Base-by-base conservation (phyloP, 768 basidiomycete genomes). In the Rubroboletus pulcherrimus region DNA sequence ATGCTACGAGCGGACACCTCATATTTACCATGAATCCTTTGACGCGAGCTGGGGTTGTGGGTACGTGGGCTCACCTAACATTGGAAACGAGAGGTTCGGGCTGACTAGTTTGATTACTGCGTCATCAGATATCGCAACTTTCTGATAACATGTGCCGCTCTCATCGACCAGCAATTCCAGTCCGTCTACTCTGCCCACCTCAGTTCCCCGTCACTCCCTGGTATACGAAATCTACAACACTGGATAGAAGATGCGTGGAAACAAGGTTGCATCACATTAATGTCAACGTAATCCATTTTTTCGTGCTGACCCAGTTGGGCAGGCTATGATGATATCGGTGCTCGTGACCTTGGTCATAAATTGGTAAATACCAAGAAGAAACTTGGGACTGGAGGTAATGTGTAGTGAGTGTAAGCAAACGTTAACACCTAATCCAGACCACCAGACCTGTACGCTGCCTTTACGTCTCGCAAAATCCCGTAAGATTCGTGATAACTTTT, bases 241-340 rank as follows among this genome's bases (percentile, higher is more conserved):
- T 87, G 86, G 85, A 84, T 97, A 43, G 89, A 96, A 67, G 75
- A 78, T 53, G 93, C 93, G 4, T 97, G 93, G 93, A 71, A 74
- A 37, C 74, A 74, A 35, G 89, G 91, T 85, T 30, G 14, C 34
- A 29, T 35, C 7, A 52, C 44, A 10, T 40, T 33, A 10, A 11
- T n/a, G 3, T 21, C 39, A 9, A 7, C n/a, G 10, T 21, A 11
- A 7, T 12, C 30, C 14, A 29, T 24, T 37, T 33, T 44, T 24
- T 47, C 24, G 26, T 45, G 35, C 30, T 57, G 15, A 63, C 31
- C 30, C 4, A 1, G 38, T 41, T 45, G 24, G 29, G 9, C 49
- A 78, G 93, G 91, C 0, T 94, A 83, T 62, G 93, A 97, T 66
- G 64, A 66, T 21, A 79, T 86, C 55, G 93, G 94, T 3, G 81